Base-by-base conservation (phyloP, 495 filamentous ascomycete species). In the Podospora comata region DNA sequence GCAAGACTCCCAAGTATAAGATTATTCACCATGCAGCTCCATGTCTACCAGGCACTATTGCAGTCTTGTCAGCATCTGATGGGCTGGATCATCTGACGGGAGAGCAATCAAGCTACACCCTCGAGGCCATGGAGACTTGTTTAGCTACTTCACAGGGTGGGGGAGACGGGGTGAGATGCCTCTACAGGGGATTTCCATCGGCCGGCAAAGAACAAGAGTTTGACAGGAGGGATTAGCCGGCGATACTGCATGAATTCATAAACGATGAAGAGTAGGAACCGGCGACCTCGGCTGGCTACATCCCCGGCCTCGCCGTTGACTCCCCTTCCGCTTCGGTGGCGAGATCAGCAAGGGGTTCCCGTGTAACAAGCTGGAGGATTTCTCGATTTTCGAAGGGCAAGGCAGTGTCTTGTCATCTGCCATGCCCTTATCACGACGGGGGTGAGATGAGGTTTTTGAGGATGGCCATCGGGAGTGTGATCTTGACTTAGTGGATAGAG, bases 361-460 rank as follows among this genome's bases (percentile, higher is more conserved):
- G 1, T 86, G 89, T 67, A 79, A 91, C 55, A 86, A 89, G 77
- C 90, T 92, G 75, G 85, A 85, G 56, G 83, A 81, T 15, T 79
- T 92, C n/a, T 88, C 85, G 44, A 85, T 89, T 2, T 75, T 92
- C 72, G 92, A 70, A 81, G 90, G 18, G 86, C 85, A 5, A 88
- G 88, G 66, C 89, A 91, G 76, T 92, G 91, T 79, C 91, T 92
- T 69, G 88, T 92, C 69, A 90, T 89, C 30, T 91, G 91, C 79
- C 92, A 92, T 72, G 85, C 88, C 3, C 79, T 92, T 6, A 90
- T 19, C 90, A 90, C 4, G 82, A 80, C 32, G 85, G 86, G 71
- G 81, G 87, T 4, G 79, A 83, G 28, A 90, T 82, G 2, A 90
- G 92, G 75, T 92, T 92, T 68, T 73, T 92, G 67, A 80, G 90